A percentile compares a stretch with the other conserved stretches of the same genome.
Conservation (phyloP, 2,329 filamentous ascomycete species). For the Talaromyces sp. region DNA sequence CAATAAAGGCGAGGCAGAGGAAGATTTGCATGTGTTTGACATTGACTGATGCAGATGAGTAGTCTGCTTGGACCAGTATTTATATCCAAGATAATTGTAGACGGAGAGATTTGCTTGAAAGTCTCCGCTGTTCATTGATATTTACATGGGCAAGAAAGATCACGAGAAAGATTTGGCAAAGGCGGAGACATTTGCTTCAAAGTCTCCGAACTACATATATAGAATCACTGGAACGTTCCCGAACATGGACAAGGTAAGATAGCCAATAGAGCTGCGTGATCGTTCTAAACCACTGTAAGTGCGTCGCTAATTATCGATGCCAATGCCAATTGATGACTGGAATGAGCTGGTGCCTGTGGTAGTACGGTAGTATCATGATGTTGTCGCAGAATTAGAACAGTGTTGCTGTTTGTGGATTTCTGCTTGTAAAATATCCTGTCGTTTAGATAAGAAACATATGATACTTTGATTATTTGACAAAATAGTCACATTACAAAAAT, state of each 20-base stretch:
- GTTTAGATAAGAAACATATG: background rate
- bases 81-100: background rate
- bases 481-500: background rate
- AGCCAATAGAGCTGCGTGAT: background rate
- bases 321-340: background rate
- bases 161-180: no score
- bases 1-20: background rate
- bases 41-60: background rate
- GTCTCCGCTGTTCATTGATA: background rate
- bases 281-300: background rate
- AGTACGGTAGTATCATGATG: background rate
- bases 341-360: background rate
- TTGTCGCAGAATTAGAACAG: background rate
- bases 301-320: background rate
- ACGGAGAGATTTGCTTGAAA: background rate
- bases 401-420: background rate
- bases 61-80: background rate
- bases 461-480: background rate
- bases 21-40: background rate
- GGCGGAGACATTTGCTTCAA: background rate
- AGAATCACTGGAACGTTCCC: background rate
- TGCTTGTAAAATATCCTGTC: no score
- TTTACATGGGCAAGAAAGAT: background rate
- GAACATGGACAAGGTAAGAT: background rate
- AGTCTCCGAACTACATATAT: background rate